Evolutionary conservation across 768 basidiomycete genomes (phyloP).

Genomic region (Tricholoma saponaceum): DNA sequence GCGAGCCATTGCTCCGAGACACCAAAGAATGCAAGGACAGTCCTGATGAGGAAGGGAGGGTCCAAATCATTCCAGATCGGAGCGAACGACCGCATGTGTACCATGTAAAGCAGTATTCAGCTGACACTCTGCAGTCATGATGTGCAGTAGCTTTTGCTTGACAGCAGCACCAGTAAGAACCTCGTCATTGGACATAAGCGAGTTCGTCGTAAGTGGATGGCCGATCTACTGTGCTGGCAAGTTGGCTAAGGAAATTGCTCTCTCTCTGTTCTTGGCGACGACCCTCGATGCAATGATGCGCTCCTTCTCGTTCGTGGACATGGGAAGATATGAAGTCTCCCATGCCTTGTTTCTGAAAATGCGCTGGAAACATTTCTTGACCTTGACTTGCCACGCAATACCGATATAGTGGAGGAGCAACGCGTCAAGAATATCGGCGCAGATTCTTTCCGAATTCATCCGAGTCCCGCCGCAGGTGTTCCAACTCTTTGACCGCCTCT

Average conservation of each 20-base stretch:
- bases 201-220: slow-evolving; percentile 16
- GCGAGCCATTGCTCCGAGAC: slow-evolving; percentile 30
- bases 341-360: slow-evolving; percentile 34
- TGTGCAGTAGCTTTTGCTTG: slow-evolving; percentile 36
- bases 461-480: slow-evolving; percentile 25
- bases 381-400: slow-evolving; percentile 34
- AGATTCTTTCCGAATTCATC: slow-evolving; percentile 23
- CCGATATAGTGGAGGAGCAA: slow-evolving; percentile 42
- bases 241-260: slow-evolving; percentile 32
- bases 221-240: slow-evolving; percentile 16
- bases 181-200: slow-evolving; percentile 20
- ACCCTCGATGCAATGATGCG: slow-evolving; percentile 20
- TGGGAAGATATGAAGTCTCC: slow-evolving; percentile 20
- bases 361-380: slow-evolving; percentile 26
- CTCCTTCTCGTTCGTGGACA: slow-evolving; percentile 13
- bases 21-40: slow-evolving; percentile 35
- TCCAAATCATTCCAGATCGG: slow-evolving; percentile 41
- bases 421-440: slow-evolving; percentile 31
- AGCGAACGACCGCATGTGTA: slow-evolving; percentile 31
- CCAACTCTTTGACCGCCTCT: slow-evolving; percentile 25
- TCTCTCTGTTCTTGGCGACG: slow-evolving; percentile 21
- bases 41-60: slow-evolving; percentile 36
- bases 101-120: slow-evolving; percentile 33
- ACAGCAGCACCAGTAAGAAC: slow-evolving; percentile 9
- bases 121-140: slow-evolving; percentile 35